Evolutionary conservation across 208 protist species (phyloP), one percentile per base, ranked within the genome.

Genomic region (Leptomonas seymouri): DNA sequence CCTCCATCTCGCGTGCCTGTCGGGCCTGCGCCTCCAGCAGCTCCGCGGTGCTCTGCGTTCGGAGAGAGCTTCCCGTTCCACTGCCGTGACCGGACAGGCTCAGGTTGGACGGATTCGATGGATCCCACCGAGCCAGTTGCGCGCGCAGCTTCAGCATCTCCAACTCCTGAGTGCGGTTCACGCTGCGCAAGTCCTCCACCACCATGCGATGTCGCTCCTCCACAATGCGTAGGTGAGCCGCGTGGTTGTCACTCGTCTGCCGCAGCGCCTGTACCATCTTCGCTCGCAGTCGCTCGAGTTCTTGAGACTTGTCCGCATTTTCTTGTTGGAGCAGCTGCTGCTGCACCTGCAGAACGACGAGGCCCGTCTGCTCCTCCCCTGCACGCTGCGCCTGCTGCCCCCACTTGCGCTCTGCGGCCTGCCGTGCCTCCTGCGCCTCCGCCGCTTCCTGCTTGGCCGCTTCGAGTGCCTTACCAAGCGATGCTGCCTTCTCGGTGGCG

Each of bases 201-300:
- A 74, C 72, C 45, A 81, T 72, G n/a, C 74, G 71, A 45, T 95
- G 90, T 16, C 84, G 84, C 76, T 95, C 90, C 76, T 93, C 87
- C 21, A 95, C 85, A 28, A 91, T 58, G 49, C 83, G 82, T 14
- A 95, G 75, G 70, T 95, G 90, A 3, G 83, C 72, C n/a, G 79
- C 78, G 71, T 95, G 90, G 60, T 91, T 95, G 56, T 91, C 85
- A 25, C 78, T 71, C 11, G 86, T 66, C 74, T 89, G 83, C 7
- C 85, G 80, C 46, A 95, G 81, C 51, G 87, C 82, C 63, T 78
- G 78, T 0, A 89, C 59, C 90, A 95, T 93, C 56, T 82, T 76
- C 18, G 60, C 65, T 9, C 87, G 81, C 56, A 93, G 73, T 21
- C 77, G 81, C 79, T 95, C 87, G 14, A 93, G 70, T 65, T 93